Evolutionary conservation across 441 rosid species (phyloP), one percentile per base, ranked within the genome.

Genomic region (Adansonia rubrostipa): DNA sequence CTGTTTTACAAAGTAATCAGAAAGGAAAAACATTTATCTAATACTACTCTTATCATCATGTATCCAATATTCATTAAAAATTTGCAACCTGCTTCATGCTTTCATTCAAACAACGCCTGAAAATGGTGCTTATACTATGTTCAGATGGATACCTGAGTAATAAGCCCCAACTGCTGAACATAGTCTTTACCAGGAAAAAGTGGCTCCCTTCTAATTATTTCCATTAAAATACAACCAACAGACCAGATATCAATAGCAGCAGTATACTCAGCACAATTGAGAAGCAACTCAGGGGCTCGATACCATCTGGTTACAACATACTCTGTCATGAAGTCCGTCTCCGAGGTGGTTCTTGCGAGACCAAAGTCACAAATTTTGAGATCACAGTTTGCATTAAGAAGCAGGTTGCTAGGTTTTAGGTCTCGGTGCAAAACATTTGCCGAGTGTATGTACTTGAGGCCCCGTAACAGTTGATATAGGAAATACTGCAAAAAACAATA

Each of bases 171-270:
- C 80, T 91, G 96, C 63, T 91, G 93, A 76, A 91, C 90, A 74
- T 91, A 91, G 72, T 91, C 93, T 84, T 84, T 91, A 53, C 95
- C 95, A 0, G 92, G 89, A 58, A 90, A 88, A 40, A 91, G 88
- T 2, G 95, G 87, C 58, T 90, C 89, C 76, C 91, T 82, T 78
- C 82, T 87, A 0, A 88, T 84, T n/a, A 90, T 86, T 79, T 90
- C 93, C 85, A 89, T 87, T 58, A 91, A 79, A 66, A 90, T 91
- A 81, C 95, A 91, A 76, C 95, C 93, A 77, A 91, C 95, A 17
- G 93, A 90, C 95, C 95, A 91, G 4, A 89, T 86, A 76, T 91
- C 93, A 71, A 91, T 91, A 73, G 93, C 92, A 45, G 90, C 91
- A 28, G 95, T 89, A 71, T 91, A 89, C 71, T 91, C 95, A 0